Conservation (phyloP, 108 stramenopile genomes). For the Cyclotella atomus region DNA sequence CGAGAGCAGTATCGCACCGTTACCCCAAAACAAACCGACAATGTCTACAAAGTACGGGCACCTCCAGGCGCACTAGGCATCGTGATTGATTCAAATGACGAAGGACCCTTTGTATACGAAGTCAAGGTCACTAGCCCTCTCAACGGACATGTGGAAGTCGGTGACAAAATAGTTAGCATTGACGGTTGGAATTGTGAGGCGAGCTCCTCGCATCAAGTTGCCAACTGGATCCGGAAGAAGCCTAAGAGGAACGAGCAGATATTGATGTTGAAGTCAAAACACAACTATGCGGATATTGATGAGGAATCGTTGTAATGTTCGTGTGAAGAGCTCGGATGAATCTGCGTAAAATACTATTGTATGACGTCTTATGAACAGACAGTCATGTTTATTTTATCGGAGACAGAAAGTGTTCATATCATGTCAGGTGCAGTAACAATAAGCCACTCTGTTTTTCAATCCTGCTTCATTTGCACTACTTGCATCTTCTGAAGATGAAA, state of each 20-base stretch:
- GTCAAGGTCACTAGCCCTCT: slow-evolving; percentile 31
- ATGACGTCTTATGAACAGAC: too few species aligned
- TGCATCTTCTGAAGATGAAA: slow-evolving; percentile 67
- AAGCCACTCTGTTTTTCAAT: neutral
- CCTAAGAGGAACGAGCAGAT: slow-evolving; percentile 21
- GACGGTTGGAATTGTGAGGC: slow-evolving; percentile 29
- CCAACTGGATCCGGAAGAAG: slow-evolving; percentile 30
- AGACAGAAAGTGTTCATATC: too few species aligned
- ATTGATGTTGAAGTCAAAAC: neutral
- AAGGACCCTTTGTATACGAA: slow-evolving; percentile 28
- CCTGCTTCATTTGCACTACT: neutral
- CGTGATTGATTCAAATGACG: slow-evolving; percentile 32
- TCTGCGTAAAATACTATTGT: neutral
- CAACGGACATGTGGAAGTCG: slow-evolving; percentile 14
- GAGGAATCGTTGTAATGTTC: slow-evolving; percentile 7
- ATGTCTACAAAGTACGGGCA: slow-evolving; percentile 32
- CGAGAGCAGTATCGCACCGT: neutral
- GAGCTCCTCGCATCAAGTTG: slow-evolving; percentile 15
- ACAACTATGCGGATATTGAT: neutral
- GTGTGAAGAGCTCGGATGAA: neutral
- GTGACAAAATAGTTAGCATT: slow-evolving; percentile 35
- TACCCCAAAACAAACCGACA: slow-evolving; percentile 6
- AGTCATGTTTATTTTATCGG: too few species aligned
- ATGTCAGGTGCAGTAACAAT: too few species aligned
- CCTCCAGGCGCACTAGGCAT: slow-evolving; percentile 41